Evolutionary conservation across 2,329 filamentous ascomycete species (phyloP).

Genomic region (Aspergillaceae sp.): DNA sequence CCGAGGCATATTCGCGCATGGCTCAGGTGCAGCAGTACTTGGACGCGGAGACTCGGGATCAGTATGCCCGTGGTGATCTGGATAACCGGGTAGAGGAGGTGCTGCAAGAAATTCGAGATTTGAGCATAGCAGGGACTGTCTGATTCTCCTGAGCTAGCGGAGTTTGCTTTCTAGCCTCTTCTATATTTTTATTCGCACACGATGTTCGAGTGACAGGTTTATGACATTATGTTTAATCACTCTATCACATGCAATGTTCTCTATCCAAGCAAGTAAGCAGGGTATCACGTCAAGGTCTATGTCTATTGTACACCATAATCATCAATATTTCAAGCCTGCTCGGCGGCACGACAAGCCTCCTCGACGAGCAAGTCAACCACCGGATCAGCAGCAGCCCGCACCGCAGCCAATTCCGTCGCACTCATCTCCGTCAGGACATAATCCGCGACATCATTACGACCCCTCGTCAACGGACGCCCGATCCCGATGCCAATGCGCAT

Average conservation of each 20-base stretch:
- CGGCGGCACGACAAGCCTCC: constrained; percentile 33
- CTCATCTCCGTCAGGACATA: constrained; percentile 70
- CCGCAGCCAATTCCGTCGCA: constrained; percentile 39
- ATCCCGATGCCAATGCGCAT: constrained; percentile 73
- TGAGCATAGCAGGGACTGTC: constrained; percentile 80
- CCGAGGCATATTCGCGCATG: constrained; percentile 95
- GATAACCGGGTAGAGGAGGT: constrained; percentile 92
- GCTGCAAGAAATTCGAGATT: constrained; percentile 87
- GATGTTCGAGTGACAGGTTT: too few relatives aligned
- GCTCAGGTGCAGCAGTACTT: constrained; percentile 98
- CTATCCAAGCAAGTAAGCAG: background rate
- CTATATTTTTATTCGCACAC: constrained; percentile 1
- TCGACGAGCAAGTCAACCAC: constrained; percentile 47
- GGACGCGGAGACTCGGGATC: constrained; percentile 87
- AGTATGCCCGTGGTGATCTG: constrained; percentile 88
- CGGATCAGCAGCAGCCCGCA: constrained; percentile 42
- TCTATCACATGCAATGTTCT: too few relatives aligned
- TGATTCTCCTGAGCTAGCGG: constrained; percentile 19
- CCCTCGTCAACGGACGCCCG: constrained; percentile 65
- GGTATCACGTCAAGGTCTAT: background rate
- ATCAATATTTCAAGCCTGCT: background rate
- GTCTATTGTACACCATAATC: background rate
- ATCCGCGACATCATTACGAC: constrained; percentile 57
- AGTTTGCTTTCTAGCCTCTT: constrained; percentile 5
- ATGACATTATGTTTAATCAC: too few relatives aligned